Base-by-base conservation (phyloP, 495 filamentous ascomycete genomes). In the Lentithecium fluviatile region DNA sequence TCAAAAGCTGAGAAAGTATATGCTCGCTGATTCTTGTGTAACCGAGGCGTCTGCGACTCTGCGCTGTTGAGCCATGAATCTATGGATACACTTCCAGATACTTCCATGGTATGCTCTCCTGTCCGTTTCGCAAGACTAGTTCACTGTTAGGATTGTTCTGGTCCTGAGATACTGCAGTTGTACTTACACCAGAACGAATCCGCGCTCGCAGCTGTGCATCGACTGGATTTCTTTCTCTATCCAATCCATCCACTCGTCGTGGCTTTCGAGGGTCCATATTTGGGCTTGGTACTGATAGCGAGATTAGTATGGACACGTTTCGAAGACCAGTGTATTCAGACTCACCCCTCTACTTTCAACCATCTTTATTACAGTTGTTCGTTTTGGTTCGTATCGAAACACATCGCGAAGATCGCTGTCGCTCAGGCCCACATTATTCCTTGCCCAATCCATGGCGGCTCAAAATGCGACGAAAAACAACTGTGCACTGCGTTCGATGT, bases 341-440 rank as follows among this genome's bases (percentile, higher is more conserved):
- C 32, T 6, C 26, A 57, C 54, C 7, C 19, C 17, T 11, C 36
- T 34, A 37, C 54, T 57, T 36, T 32, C 24, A 3, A 57, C 7
- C 17, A 48, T 37, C 25, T 24, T 7, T 2, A 57, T 48, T 2
- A 57, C 54, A 10, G 40, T 57, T 12, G 54, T 29, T 19, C 21
- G 3, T 23, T 48, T 57, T 11, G 54, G 54, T 26, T 46, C 54
- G 21, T 57, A 57, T 21, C 37, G 46, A 43, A 57, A 57, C 10
- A 57, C 54, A 10, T 26, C 8, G 11, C 19, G 15, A 6, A 57
- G 54, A 36, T 57, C 54, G 3, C 6, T 21, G 13, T 57, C 54
- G 42, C 43, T 57, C n/a, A 57, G 8, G 2, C 23, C 23, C 32
- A 43, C 29, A 24, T 57, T 48, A 57, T 48, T 20, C 4, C 54